phyloP scores from a whole-genome alignment of 179 eudicot genomes.

The Spergularia azorica region DNA sequence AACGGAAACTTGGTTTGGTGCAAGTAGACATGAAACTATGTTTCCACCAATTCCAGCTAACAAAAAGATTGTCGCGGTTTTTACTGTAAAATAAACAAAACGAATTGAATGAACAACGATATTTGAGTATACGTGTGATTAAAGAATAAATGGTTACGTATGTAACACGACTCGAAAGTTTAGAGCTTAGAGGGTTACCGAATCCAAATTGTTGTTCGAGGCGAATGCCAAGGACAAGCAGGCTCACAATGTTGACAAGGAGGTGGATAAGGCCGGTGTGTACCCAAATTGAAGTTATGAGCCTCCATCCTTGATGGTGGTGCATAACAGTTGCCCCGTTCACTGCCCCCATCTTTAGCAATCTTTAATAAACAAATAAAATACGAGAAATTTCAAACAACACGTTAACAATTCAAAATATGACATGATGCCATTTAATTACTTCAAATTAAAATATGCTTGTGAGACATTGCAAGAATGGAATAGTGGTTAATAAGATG shows the following conservation, averaged over 20 bases:
- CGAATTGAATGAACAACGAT: neutral
- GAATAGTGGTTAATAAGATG: too few species aligned
- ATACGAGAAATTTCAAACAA: too few species aligned
- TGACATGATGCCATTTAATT: too few species aligned
- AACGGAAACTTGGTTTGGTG: conserved; percentile 51
- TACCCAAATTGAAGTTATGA: conserved; percentile 73
- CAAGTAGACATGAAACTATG: conserved; percentile 57
- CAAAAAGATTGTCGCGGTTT: conserved; percentile 60
- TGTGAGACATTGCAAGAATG: too few species aligned
- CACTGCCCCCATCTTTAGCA: conserved; percentile 71
- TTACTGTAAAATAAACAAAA: conserved; percentile 40
- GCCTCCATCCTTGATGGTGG: conserved; percentile 72
- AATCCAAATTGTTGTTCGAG: conserved; percentile 85
- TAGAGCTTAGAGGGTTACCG: conserved; percentile 35
- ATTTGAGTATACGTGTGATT: neutral
- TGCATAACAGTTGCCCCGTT: conserved; percentile 54
- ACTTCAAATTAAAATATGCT: too few species aligned
- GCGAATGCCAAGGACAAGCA: conserved; percentile 72
- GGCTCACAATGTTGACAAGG: conserved; percentile 64
- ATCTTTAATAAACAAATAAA: conserved; percentile 34
- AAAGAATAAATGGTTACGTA: neutral
- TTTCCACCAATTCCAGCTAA: conserved; percentile 78
- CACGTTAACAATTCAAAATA: too few species aligned
- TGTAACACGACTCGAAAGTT: neutral
- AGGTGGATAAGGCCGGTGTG: conserved; percentile 78